Percentiles rank a stretch among this genome's conserved stretches.
Evolutionary conservation across 1,284 basidiomycete species (phyloP).

Genomic region (Naganishia cerealis): DNA sequence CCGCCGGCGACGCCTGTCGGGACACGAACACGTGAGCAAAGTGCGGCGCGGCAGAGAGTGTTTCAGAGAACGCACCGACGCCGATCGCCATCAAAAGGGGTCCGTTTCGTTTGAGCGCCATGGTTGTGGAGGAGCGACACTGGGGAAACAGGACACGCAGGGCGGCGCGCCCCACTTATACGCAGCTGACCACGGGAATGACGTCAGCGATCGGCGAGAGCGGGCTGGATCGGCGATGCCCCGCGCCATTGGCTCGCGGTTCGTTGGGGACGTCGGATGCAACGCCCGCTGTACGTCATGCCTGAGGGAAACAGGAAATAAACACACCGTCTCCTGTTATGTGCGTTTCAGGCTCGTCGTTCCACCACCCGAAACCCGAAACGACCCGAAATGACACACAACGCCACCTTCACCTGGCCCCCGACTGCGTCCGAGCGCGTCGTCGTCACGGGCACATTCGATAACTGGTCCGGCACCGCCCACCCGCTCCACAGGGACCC

Average conservation of each 20-base stretch:
- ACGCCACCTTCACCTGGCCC: slow-evolving; percentile 34
- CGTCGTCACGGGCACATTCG: slow-evolving; percentile 51
- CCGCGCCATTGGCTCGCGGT: no score
- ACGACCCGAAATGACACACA: slow-evolving; percentile 24
- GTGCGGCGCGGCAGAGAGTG: no score
- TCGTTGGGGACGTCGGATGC: neutral
- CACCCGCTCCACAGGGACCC: slow-evolving; percentile 46
- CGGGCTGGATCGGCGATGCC: no score
- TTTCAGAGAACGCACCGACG: no score
- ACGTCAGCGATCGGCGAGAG: no score
- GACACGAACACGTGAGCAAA: neutral
- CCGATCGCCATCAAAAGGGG: slow-evolving; percentile 40
- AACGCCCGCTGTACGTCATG: slow-evolving; percentile 1
- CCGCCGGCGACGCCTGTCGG: slow-evolving; percentile 31
- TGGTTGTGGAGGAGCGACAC: slow-evolving; percentile 14
- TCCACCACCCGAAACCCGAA: no score
- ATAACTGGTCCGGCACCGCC: slow-evolving; percentile 51
- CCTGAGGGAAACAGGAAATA: neutral
- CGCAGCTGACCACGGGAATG: no score
- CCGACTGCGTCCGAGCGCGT: slow-evolving; percentile 36
- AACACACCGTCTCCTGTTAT: no score
- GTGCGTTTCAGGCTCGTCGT: no score
- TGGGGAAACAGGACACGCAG: neutral
- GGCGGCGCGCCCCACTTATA: no score
- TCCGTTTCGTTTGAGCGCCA: slow-evolving; percentile 36